Base-by-base conservation (phyloP, 441 rosid species). In the Euphorbia schlechtendalii region DNA sequence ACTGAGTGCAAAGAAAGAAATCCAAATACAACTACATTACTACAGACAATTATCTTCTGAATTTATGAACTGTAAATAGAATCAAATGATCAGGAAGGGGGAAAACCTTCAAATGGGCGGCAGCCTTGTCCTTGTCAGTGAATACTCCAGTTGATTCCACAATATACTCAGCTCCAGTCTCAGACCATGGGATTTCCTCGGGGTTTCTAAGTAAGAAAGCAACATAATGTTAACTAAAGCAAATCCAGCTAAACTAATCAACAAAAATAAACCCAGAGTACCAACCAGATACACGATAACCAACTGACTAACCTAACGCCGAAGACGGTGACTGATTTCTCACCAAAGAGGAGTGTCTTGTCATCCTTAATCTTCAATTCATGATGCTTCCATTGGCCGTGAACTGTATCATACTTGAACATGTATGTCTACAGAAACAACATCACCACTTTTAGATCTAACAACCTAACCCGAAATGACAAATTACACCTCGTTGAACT, bases 121-220 rank as follows among this genome's bases (percentile, higher is more conserved):
- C 82, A 30, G 90, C 94, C 72, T 87, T 87, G 11, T 87, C 90
- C 81, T 83, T 87, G 67, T 87, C 94, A 34, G 90, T 87, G 75
- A 87, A 87, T 53, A 87, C 90, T 41, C 90, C 90, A 48, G 94
- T 87, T 38, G 94, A 85, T 67, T 87, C 90, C 25, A 87, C 87
- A 25, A 87, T 28, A 62, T 28, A 85, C 36, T 85, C 89, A 7
- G 94, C 90, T 48, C 94, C 90, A 8, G 87, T 72, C 77, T 81
- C 77, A 22, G 64, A 82, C 90, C 90, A 87, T 56, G 94, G 94
- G 65, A 85, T 87, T 64, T 87, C 94, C 73, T 85, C 89, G 4
- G 90, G 94, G 80, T 87, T 87, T 69, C 89, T 86, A 52, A 59
- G 30, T 55, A 1, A 24, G 21, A 64, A 15, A 61, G 13, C 63